phyloP scores from a whole-genome alignment of 2,329 filamentous ascomycete species.

The Apiospora sp. region DNA sequence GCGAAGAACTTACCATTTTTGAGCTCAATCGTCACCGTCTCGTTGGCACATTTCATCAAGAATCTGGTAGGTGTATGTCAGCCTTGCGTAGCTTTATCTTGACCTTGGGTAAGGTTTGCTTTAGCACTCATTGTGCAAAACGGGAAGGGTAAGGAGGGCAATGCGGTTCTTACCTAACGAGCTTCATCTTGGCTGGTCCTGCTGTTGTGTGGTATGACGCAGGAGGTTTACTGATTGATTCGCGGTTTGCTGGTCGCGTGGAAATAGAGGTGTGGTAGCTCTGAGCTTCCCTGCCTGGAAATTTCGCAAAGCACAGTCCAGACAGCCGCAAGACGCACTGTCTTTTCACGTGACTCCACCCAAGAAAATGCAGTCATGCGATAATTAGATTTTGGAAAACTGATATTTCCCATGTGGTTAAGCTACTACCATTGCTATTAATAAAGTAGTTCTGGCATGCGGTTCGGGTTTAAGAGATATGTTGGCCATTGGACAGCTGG shows the following conservation, averaged over 20 bases:
- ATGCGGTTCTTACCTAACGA: conserved; percentile 78
- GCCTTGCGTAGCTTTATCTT: conserved; percentile 31
- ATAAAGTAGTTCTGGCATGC: not conserved
- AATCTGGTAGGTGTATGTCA: conserved; percentile 68
- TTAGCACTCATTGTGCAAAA: conserved; percentile 55
- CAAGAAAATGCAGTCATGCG: not conserved
- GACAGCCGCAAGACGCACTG: not conserved
- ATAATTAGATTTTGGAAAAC: not conserved
- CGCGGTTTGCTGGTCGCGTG: conserved; percentile 26
- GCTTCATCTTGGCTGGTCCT: conserved; percentile 77
- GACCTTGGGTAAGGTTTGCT: conserved; percentile 42
- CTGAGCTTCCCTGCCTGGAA: conserved; percentile 25
- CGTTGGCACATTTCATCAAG: conserved; percentile 98
- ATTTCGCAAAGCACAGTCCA: conserved; percentile 20
- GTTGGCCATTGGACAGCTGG: not conserved
- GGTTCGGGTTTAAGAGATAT: not conserved
- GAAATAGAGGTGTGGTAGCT: conserved; percentile 29
- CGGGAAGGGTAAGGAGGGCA: conserved; percentile 29
- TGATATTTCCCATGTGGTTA: not conserved
- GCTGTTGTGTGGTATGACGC: conserved; percentile 21
- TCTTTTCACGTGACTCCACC: conserved; percentile 5
- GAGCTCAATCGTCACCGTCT: conserved; percentile 97
- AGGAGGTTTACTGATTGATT: conserved; percentile 14
- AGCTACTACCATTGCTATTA: not conserved
- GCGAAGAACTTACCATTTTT: conserved; percentile 80